Conservation (phyloP, 73 alveolate species). For the Symbiodinium natans region DNA sequence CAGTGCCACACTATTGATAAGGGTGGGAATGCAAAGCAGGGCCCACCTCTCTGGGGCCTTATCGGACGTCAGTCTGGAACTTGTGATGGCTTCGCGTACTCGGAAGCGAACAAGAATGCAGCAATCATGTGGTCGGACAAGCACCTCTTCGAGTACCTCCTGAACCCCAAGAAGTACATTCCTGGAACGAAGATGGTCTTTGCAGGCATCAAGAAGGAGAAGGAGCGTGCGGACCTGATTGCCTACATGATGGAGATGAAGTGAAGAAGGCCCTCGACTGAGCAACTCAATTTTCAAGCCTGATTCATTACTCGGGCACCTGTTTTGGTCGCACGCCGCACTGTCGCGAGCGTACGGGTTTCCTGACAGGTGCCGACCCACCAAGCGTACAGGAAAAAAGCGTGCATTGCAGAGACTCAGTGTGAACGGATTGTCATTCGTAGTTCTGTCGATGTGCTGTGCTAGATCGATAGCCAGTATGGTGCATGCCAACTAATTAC, state of each 20-base stretch:
- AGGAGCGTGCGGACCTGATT: slow-evolving; percentile 68
- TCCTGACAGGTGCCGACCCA: no score
- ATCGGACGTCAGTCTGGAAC: slow-evolving; percentile 55
- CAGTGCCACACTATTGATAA: slow-evolving; percentile 89
- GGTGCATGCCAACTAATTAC: no score
- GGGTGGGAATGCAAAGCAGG: slow-evolving; percentile 69
- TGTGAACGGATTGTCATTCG: no score
- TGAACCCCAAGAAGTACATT: slow-evolving; percentile 96
- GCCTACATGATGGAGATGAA: slow-evolving; percentile 35
- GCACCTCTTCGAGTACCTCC: slow-evolving; percentile 95
- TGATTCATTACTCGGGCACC: no score
- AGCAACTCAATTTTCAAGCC: no score
- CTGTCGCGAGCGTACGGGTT: no score
- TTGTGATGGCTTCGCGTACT: slow-evolving; percentile 74
- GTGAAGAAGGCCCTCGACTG: no score
- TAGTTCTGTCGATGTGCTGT: no score
- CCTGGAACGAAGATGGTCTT: slow-evolving; percentile 97
- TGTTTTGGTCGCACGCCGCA: no score
- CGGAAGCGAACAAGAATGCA: slow-evolving; percentile 73
- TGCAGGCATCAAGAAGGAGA: slow-evolving; percentile 96
- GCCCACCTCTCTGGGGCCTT: slow-evolving; percentile 80
- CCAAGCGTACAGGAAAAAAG: no score
- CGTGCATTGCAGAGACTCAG: no score
- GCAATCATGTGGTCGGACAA: slow-evolving; percentile 95
- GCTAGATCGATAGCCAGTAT: no score